phyloP scores from a whole-genome alignment of 768 basidiomycete genomes.

The Hericium erinaceus region DNA sequence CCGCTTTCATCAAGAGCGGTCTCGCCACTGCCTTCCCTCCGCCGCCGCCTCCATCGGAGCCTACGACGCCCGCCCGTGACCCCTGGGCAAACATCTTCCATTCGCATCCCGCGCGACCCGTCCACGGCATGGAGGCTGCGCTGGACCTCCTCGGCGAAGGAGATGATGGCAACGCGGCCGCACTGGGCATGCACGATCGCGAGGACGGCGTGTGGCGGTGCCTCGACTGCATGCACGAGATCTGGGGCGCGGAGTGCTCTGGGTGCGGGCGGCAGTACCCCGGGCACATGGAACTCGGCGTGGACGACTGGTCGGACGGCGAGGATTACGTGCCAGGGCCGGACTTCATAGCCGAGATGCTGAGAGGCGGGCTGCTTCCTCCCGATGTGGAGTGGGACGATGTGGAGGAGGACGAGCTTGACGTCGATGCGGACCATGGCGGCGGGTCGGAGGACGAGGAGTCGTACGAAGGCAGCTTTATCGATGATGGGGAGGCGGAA shows the following conservation, averaged over 20 bases:
- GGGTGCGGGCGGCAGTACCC: constrained; percentile 50
- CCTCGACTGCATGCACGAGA: constrained; percentile 69
- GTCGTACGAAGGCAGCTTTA: constrained; percentile 44
- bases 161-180: constrained; percentile 15
- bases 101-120: background rate
- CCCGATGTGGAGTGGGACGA: constrained; percentile 2
- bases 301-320: constrained; percentile 14
- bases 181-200: constrained; percentile 55
- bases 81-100: constrained; percentile 61
- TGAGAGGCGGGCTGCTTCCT: constrained; percentile 3
- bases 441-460: constrained; percentile 3
- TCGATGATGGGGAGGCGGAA: constrained; percentile 33
- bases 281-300: constrained; percentile 31
- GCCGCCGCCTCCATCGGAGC: constrained; percentile 12
- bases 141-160: constrained; percentile 15
- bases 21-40: constrained; percentile 25
- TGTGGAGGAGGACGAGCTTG: constrained; percentile 2
- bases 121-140: constrained; percentile 18
- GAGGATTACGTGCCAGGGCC: constrained; percentile 21
- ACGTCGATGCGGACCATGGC: background rate
- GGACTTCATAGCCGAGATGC: constrained; percentile 7
- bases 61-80: constrained; percentile 28
- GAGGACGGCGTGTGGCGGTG: constrained; percentile 80
- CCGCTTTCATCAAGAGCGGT: constrained; percentile 40
- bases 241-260: constrained; percentile 60